Percentiles rank a stretch among this genome's conserved stretches.
Evolutionary conservation across 176 grass and related monocot species (phyloP).

Genomic region (Otatea glauca): DNA sequence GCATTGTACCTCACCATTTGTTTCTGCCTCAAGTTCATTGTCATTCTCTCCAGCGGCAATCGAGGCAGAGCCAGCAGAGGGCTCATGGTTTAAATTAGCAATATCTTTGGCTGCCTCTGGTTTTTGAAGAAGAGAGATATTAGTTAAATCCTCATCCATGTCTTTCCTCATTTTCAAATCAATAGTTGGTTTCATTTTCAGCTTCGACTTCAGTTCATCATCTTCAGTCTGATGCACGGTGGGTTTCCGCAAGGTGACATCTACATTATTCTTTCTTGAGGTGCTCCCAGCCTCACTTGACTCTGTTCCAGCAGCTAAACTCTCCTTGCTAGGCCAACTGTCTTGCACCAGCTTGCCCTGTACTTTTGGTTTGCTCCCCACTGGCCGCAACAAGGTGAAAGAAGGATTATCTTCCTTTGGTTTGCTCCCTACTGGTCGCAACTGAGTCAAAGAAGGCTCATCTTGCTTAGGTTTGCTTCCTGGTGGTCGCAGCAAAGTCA

Average conservation of each 20-base stretch:
- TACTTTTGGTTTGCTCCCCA: conserved; percentile 51
- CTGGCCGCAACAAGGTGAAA: conserved; percentile 40
- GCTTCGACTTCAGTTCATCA: conserved; percentile 59
- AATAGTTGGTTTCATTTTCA: conserved; percentile 63
- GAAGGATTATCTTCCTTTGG: conserved; percentile 22
- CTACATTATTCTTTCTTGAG: conserved; percentile 34
- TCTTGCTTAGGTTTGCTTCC: conserved; percentile 43
- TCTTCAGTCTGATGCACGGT: conserved; percentile 61
- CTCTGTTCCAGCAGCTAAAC: conserved; percentile 46
- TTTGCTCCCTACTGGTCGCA: conserved; percentile 31
- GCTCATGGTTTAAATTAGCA: conserved; percentile 41
- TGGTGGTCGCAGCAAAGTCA: conserved; percentile 46
- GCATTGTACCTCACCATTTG: conserved; percentile 37
- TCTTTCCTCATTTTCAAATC: conserved; percentile 77
- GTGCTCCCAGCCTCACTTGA: conserved; percentile 27
- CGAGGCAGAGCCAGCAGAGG: conserved; percentile 14
- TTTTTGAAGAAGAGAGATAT: conserved; percentile 82
- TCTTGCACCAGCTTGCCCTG: conserved; percentile 23
- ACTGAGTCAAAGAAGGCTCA: conserved; percentile 41
- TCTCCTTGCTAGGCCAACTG: conserved; percentile 63
- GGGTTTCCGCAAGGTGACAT: conserved; percentile 74
- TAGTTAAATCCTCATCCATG: conserved; percentile 60
- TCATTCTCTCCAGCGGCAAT: conserved; percentile 35
- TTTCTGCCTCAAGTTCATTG: conserved; percentile 25
- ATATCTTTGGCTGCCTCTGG: conserved; percentile 53